Conservation (phyloP, 768 basidiomycete species). For the Phanerochaete carnosa region DNA sequence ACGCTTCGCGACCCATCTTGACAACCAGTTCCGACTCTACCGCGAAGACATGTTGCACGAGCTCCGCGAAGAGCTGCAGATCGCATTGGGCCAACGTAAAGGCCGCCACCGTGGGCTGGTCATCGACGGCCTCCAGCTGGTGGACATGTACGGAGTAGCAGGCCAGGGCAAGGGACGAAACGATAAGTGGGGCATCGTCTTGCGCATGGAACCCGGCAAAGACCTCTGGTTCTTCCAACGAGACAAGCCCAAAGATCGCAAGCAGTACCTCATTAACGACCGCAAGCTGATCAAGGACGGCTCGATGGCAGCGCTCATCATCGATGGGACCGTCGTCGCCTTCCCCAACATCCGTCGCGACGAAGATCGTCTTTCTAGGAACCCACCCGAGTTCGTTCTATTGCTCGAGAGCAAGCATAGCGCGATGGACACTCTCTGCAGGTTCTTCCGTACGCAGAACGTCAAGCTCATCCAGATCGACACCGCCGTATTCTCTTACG, state of each 20-base stretch:
- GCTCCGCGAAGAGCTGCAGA: constrained; percentile 52
- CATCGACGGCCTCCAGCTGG: constrained; percentile 35
- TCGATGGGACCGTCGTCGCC: constrained; percentile 44
- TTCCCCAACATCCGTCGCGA: constrained; percentile 54
- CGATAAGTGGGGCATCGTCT: constrained; percentile 32
- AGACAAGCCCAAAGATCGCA: constrained; percentile 33
- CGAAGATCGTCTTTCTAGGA: constrained; percentile 45
- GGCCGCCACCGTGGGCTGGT: constrained; percentile 35
- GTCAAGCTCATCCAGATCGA: constrained; percentile 55
- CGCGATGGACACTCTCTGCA: neutral
- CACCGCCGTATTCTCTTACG: constrained; percentile 59
- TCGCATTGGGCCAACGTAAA: constrained; percentile 37
- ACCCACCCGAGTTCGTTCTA: constrained; percentile 49
- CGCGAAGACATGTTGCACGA: constrained; percentile 63
- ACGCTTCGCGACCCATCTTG: constrained; percentile 49
- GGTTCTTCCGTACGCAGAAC: constrained; percentile 3
- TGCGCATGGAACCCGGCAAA: constrained; percentile 25
- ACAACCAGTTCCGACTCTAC: constrained; percentile 64
- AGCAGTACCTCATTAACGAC: constrained; percentile 35
- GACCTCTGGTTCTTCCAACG: constrained; percentile 23
- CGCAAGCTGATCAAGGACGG: constrained; percentile 47
- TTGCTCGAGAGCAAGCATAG: constrained; percentile 41
- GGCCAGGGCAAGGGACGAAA: constrained; percentile 20
- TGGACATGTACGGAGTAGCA: constrained; percentile 33
- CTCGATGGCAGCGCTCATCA: constrained; percentile 50